Evolutionary conservation across 371 early-diverging fungal genomes (phyloP).

Genomic region (Mucor lusitanicus): DNA sequence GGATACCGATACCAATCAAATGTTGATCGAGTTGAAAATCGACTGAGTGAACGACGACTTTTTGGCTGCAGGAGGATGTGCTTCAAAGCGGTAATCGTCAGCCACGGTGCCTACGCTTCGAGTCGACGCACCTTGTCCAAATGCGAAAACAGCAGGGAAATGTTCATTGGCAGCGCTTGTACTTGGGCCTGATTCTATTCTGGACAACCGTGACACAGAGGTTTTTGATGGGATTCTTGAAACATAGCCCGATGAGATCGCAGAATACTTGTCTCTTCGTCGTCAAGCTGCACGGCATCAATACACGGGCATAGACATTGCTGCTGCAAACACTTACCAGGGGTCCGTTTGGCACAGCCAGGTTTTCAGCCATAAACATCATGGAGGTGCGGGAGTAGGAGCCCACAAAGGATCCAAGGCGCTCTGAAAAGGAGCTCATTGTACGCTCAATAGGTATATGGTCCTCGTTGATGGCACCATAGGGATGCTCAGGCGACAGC

Average conservation of each 20-base stretch:
- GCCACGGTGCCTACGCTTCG: conserved; percentile 39
- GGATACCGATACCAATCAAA: conserved; percentile 63
- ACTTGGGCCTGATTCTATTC: conserved; percentile 13
- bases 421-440: conserved; percentile 12
- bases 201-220: conserved; percentile 12
- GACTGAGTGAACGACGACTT: conserved; percentile 50
- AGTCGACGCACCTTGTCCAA: conserved; percentile 34
- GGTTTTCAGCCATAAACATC: conserved; percentile 55
- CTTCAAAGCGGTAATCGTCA: conserved; percentile 28
- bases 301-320: neutral
- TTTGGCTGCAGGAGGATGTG: conserved; percentile 12
- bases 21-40: conserved; percentile 63
- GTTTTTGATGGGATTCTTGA: conserved; percentile 12
- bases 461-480: conserved; percentile 17
- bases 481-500: conserved; percentile 11
- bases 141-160: conserved; percentile 31
- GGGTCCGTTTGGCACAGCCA: conserved; percentile 32
- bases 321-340: conserved; percentile 5
- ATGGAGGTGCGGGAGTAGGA: conserved; percentile 52
- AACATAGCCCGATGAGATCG: conserved; percentile 3
- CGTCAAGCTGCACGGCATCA: neutral
- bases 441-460: conserved; percentile 9
- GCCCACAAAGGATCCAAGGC: conserved; percentile 36
- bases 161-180: conserved; percentile 9
- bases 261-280: conserved; percentile 37